These are phyloP conservation scores for Fusarium pininemorale DNA, from an alignment of 2,329 filamentous ascomycete species.

Conservation along the genomic window DNA sequence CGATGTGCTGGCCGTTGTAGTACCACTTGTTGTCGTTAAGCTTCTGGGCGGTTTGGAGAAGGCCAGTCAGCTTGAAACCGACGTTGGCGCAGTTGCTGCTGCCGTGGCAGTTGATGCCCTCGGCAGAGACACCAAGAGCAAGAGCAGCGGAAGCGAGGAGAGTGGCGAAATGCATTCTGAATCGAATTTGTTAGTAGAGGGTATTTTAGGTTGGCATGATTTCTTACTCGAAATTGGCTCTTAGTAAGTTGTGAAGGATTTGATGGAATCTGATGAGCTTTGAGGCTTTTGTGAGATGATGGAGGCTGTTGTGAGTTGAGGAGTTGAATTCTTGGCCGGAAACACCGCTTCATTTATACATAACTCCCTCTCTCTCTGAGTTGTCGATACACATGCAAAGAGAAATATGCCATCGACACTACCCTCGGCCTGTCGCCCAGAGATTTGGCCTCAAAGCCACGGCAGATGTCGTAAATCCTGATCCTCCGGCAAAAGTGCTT, in stretches of 20 bases:
- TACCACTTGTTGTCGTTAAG: background rate
- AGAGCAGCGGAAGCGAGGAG: background rate
- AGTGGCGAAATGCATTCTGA: background rate
- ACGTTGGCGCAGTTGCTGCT: background rate
- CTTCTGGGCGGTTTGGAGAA: background rate
- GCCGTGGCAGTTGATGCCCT: background rate
- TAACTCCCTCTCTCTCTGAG: background rate
- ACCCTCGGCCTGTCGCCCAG: background rate
- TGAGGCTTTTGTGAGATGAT: background rate
- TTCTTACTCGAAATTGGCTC: background rate
- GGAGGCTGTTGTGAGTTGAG: background rate
- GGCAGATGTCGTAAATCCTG: background rate
- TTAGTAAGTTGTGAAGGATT: background rate
- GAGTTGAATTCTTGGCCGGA: no score
- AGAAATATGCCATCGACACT: no score
- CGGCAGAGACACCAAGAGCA: background rate
- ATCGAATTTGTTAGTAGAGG: background rate
- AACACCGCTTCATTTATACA: background rate
- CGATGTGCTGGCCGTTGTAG: background rate
- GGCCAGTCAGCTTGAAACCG: background rate
- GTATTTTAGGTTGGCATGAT: rapidly evolving
- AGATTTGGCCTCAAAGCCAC: background rate
- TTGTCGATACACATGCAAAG: background rate
- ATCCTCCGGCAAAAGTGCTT: background rate
- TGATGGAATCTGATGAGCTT: background rate